A percentile compares a stretch with the other conserved stretches of the same genome.
These are phyloP conservation scores for Pisolithus thermaeus DNA, from an alignment of 1,284 basidiomycete genomes.

Conservation along the genomic window DNA sequence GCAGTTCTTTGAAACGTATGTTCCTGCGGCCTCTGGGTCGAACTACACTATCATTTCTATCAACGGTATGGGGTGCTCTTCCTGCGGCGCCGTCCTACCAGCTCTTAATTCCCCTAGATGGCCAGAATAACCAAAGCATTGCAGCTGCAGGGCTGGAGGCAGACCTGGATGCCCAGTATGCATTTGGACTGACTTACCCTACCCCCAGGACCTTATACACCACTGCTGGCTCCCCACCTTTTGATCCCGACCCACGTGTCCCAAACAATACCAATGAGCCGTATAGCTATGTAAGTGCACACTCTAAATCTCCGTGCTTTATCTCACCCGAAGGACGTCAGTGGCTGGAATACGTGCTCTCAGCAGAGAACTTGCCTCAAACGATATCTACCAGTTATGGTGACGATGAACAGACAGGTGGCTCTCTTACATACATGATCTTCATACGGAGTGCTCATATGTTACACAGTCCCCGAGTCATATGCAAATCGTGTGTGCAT, in stretches of 20 bases:
- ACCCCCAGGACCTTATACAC: constrained; percentile 52
- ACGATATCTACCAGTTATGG: constrained; percentile 64
- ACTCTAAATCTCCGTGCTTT: neutral
- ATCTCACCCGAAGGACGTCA: constrained; percentile 23
- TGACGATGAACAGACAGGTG: constrained; percentile 64
- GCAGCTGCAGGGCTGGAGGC: constrained; percentile 59
- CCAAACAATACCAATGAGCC: constrained; percentile 57
- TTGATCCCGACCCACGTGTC: constrained; percentile 40
- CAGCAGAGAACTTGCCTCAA: constrained; percentile 33
- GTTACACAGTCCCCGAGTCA: constrained; percentile 44
- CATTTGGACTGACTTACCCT: constrained; percentile 51
- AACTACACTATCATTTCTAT: constrained; percentile 39
- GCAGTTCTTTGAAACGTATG: constrained; percentile 44
- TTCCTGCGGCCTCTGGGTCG: constrained; percentile 21
- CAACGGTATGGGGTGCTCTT: constrained; percentile 31
- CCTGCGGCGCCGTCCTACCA: neutral
- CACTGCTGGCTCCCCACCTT: constrained; percentile 57
- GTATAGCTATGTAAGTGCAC: constrained; percentile 41
- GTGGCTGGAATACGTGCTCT: constrained; percentile 57
- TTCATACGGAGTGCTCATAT: neutral
- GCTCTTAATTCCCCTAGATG: constrained; percentile 30
- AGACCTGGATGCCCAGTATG: constrained; percentile 66
- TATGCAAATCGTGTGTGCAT: constrained; percentile 61
- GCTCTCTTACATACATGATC: constrained; percentile 5
- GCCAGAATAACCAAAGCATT: constrained; percentile 54